Conservation (phyloP, 2,329 filamentous ascomycete species). For the Diaporthe vexans region DNA sequence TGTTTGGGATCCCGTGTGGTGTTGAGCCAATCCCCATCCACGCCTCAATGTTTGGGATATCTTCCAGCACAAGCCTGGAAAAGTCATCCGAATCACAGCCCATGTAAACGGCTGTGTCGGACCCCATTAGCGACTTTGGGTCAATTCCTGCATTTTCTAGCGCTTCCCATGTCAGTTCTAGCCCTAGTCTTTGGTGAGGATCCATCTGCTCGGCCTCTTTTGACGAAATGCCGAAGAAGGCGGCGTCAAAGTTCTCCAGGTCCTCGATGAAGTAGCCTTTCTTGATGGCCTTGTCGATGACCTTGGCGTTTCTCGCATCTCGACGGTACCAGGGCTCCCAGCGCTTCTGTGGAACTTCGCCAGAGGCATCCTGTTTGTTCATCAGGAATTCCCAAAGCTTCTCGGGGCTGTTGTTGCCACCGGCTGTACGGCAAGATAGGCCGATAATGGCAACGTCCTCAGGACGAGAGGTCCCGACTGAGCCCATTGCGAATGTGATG, state of each 20-base stretch:
- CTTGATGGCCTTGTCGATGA: background rate
- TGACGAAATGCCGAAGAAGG: background rate
- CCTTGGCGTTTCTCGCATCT: background rate
- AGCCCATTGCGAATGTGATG: background rate
- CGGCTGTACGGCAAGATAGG: background rate
- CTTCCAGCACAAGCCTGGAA: background rate
- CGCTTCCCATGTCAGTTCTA: background rate
- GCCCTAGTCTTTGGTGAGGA: background rate
- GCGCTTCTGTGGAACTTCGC: background rate
- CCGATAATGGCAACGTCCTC: background rate
- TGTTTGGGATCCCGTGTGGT: background rate
- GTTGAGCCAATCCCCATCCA: background rate
- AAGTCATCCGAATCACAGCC: background rate
- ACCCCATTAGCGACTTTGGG: background rate
- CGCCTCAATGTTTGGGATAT: background rate
- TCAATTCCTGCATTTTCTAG: background rate
- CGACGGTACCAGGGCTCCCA: background rate
- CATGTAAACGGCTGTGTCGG: background rate
- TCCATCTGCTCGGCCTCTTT: background rate
- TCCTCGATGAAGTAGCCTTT: background rate
- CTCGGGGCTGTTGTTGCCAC: background rate
- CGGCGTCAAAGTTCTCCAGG: background rate
- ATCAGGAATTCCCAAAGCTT: background rate
- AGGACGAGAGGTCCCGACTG: background rate
- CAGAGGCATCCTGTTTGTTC: background rate